phyloP scores from a whole-genome alignment of 176 grass and related monocot genomes.

The Cenchrus fungigraminus region DNA sequence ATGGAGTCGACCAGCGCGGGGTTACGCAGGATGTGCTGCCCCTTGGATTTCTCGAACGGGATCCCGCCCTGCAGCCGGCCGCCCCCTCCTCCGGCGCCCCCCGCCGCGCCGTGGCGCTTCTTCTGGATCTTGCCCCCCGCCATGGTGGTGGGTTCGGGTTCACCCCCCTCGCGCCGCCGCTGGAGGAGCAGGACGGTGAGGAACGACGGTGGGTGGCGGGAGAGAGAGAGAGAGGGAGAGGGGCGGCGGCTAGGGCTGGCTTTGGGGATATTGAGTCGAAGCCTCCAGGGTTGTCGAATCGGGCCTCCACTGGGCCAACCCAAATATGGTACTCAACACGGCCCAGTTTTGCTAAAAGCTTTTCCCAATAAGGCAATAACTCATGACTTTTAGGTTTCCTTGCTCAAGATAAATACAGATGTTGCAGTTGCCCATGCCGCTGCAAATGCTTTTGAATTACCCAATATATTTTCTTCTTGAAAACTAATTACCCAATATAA shows the following conservation, averaged over 20 bases:
- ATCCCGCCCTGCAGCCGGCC: slow-evolving; percentile 68
- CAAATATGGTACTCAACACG: background rate
- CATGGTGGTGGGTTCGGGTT: slow-evolving; percentile 32
- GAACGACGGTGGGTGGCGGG: background rate
- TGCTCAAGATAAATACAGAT: too few species aligned
- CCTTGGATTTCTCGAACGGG: slow-evolving; percentile 97
- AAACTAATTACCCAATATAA: too few species aligned
- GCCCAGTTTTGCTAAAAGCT: background rate
- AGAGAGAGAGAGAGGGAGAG: background rate
- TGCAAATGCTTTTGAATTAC: too few species aligned
- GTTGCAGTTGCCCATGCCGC: too few species aligned
- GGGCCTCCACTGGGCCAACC: background rate
- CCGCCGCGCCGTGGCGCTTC: slow-evolving; percentile 53
- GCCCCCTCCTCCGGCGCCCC: slow-evolving; percentile 40
- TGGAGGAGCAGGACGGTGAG: background rate
- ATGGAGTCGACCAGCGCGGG: slow-evolving; percentile 87
- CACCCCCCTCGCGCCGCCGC: background rate
- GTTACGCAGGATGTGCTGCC: slow-evolving; percentile 90
- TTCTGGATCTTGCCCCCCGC: slow-evolving; percentile 91
- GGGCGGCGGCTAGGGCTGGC: background rate
- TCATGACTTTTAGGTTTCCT: too few species aligned
- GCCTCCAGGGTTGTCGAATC: background rate
- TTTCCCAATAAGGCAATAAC: background rate
- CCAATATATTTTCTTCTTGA: too few species aligned
- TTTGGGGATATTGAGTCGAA: background rate